Percentiles rank a stretch among this genome's conserved stretches.
Conservation (phyloP, 2,329 filamentous ascomycete genomes). For the Epicoccum nigrum region DNA sequence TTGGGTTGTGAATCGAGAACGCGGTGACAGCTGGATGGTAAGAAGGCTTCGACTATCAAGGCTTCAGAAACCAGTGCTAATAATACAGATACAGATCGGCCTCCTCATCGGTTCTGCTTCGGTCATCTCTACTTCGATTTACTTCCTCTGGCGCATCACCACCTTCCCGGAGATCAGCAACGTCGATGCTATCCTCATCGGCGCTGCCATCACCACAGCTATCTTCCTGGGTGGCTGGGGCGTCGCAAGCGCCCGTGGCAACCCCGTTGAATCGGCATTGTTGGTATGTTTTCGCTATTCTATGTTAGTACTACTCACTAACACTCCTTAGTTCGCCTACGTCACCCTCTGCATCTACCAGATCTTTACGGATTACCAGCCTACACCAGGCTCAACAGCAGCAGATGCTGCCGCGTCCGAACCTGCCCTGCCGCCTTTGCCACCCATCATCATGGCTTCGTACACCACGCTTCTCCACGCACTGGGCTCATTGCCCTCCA, state of each 20-base stretch:
- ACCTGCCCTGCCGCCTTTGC: constrained; percentile 93
- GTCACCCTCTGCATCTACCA: constrained; percentile 98
- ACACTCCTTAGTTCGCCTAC: constrained; percentile 73
- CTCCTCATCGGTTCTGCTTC: constrained; percentile 87
- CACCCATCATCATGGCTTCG: constrained; percentile 97
- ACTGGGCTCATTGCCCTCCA: constrained; percentile 80
- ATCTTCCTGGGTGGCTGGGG: constrained; percentile 93
- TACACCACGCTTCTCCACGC: constrained; percentile 90
- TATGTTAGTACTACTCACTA: constrained; percentile 2
- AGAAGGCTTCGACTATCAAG: constrained; percentile 43
- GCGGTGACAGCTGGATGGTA: constrained; percentile 97
- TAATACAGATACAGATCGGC: constrained; percentile 70
- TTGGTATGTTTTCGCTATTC: constrained; percentile 54
- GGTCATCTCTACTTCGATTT: constrained; percentile 89
- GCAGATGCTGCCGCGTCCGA: constrained; percentile 61
- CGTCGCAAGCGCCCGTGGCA: constrained; percentile 90
- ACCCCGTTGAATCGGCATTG: constrained; percentile 91
- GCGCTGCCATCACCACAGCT: constrained; percentile 88
- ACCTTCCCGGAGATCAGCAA: constrained; percentile 93
- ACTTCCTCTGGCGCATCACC: constrained; percentile 94
- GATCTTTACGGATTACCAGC: constrained; percentile 97
- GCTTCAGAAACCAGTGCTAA: constrained; percentile 48
- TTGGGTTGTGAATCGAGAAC: constrained; percentile 91
- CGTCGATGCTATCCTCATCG: constrained; percentile 89
- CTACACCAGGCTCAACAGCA: constrained; percentile 66